Percentiles rank a stretch among this genome's conserved stretches.
phyloP scores from a whole-genome alignment of 2,329 filamentous ascomycete genomes.

The Tolypocladium paradoxum region DNA sequence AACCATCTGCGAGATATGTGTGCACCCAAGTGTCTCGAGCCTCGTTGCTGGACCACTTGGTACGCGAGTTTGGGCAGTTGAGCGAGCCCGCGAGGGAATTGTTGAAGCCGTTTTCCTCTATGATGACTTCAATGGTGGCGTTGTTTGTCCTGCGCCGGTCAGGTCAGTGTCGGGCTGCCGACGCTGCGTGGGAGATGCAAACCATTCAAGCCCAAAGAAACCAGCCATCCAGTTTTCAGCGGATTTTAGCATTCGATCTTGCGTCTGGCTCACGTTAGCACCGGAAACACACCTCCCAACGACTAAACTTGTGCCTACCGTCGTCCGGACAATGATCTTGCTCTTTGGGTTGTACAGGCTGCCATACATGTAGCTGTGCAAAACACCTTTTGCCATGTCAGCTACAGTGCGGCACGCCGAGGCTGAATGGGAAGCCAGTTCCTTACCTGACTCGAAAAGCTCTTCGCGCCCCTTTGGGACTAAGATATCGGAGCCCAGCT shows the following conservation, averaged over 20 bases:
- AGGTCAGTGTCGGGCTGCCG: background rate
- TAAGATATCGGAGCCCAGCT: constrained; percentile 60
- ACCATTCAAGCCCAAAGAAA: constrained; percentile 67
- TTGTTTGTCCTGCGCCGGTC: constrained; percentile 43
- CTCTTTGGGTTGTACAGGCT: constrained; percentile 59
- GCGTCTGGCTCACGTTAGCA: constrained; percentile 35
- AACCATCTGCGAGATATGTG: constrained; percentile 53
- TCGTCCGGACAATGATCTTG: constrained; percentile 65
- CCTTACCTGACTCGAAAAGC: constrained; percentile 50
- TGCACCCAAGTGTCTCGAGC: constrained; percentile 49
- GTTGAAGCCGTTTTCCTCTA: constrained; percentile 54
- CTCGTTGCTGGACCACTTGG: constrained; percentile 38
- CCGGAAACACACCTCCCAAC: background rate
- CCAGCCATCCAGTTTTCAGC: constrained; percentile 71
- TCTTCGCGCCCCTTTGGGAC: constrained; percentile 65
- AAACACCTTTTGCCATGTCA: constrained; percentile 32
- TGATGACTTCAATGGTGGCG: constrained; percentile 60
- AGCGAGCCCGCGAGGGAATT: constrained; percentile 60
- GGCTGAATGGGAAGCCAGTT: background rate
- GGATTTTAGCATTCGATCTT: constrained; percentile 67
- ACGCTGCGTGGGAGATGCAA: constrained; percentile 2
- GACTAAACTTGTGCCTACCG: constrained; percentile 24
- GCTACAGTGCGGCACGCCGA: background rate
- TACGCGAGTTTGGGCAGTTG: constrained; percentile 52
- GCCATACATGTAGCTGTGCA: constrained; percentile 65